Percentiles rank a stretch among this genome's conserved stretches.
Evolutionary conservation across 257 asterid species (phyloP).

Genomic region (Lantana camara): DNA sequence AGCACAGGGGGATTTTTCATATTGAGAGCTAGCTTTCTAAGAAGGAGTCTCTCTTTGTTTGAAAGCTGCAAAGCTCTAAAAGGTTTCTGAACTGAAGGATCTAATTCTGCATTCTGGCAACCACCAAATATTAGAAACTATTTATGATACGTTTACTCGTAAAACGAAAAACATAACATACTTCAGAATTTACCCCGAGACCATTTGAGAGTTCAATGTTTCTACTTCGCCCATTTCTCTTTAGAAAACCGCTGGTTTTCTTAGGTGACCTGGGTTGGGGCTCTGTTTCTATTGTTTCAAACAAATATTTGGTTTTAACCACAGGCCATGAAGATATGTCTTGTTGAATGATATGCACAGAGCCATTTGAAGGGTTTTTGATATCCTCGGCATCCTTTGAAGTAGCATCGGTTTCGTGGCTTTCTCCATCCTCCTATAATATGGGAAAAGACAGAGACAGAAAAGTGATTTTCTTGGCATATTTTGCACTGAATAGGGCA

Average conservation of each 20-base stretch:
- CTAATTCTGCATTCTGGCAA: conserved; percentile 31
- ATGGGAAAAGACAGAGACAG: conserved; percentile 19
- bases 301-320: conserved; percentile 28
- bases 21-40: conserved; percentile 82
- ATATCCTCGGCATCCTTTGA: conserved; percentile 26
- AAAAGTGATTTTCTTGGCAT: conserved; percentile 25
- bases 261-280: conserved; percentile 31
- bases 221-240: conserved; percentile 31
- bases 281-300: conserved; percentile 35
- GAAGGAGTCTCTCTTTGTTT: conserved; percentile 86
- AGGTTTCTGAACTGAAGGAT: conserved; percentile 36
- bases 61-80: conserved; percentile 55
- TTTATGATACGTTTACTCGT: conserved; percentile 2
- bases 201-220: conserved; percentile 19
- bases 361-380: conserved; percentile 26
- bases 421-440: conserved; percentile 39
- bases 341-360: conserved; percentile 26
- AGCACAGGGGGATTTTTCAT: conserved; percentile 68
- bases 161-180: neutral
- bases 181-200: conserved; percentile 39
- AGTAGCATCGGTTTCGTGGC: conserved; percentile 37
- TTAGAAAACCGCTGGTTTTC: conserved; percentile 28
- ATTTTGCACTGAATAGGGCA: conserved; percentile 19
- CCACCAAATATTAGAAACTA: conserved; percentile 30
- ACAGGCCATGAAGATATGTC: conserved; percentile 29